Percentiles rank a stretch among this genome's conserved stretches.
These are phyloP conservation scores for Exophiala alcalophila DNA, from an alignment of 2,329 filamentous ascomycete species.

Conservation along the genomic window DNA sequence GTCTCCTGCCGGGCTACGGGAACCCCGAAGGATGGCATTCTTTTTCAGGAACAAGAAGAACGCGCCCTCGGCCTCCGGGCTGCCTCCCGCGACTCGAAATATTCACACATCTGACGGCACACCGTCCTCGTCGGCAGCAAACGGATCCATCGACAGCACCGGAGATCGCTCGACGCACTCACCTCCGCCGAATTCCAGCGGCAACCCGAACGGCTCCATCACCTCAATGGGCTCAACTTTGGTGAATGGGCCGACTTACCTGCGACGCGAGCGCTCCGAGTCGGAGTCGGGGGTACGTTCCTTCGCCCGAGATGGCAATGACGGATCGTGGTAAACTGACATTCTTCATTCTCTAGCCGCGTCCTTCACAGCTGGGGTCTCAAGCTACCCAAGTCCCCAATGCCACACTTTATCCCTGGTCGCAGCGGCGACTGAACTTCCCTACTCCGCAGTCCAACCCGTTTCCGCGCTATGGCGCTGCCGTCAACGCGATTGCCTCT, in stretches of 20 bases:
- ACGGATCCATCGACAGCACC: constrained; percentile 39
- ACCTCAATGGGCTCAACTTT: constrained; percentile 22
- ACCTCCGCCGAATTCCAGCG: constrained; percentile 22
- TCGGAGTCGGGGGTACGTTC: constrained; percentile 54
- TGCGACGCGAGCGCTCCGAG: constrained; percentile 54
- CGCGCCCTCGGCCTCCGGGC: constrained; percentile 34
- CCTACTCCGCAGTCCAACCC: constrained; percentile 77
- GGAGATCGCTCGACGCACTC: constrained; percentile 24
- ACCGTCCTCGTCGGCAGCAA: constrained; percentile 53
- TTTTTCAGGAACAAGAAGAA: constrained; percentile 77
- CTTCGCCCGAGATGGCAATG: not conserved
- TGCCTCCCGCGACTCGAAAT: constrained; percentile 56
- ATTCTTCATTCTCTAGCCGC: constrained; percentile 14
- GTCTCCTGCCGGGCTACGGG: not conserved
- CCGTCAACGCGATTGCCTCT: constrained; percentile 85
- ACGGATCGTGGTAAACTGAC: constrained; percentile 20
- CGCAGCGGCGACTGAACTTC: constrained; percentile 82
- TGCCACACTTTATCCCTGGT: constrained; percentile 90
- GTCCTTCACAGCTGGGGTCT: constrained; percentile 29
- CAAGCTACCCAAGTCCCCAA: constrained; percentile 59
- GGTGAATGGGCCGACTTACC: constrained; percentile 21
- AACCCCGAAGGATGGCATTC: constrained; percentile 61
- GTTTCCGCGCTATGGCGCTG: constrained; percentile 94
- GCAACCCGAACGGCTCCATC: constrained; percentile 24
- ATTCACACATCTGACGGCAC: constrained; percentile 56